These are phyloP conservation scores for Kockiozyma suomiensis DNA, from an alignment of 805 yeast species.

Conservation along the genomic window DNA sequence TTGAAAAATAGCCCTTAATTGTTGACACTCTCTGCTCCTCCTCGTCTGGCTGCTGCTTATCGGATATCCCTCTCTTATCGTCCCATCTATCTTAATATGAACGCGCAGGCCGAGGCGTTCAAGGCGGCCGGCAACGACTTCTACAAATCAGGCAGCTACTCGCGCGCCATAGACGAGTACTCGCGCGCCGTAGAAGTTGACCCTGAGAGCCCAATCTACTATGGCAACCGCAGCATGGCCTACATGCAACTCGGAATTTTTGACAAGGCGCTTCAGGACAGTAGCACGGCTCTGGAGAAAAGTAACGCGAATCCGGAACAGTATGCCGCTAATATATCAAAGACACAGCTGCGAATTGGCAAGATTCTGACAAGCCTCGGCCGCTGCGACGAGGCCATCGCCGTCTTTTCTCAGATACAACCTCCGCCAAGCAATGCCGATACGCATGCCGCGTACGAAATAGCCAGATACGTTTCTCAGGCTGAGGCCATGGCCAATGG, in stretches of 20 bases:
- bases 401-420: slow-evolving; percentile 34
- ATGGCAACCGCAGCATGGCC: slow-evolving; percentile 48
- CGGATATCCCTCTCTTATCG: no score
- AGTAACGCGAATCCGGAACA: slow-evolving; percentile 21
- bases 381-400: slow-evolving; percentile 42
- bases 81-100: no score
- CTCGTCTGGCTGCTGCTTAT: no score
- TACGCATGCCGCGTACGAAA: slow-evolving; percentile 42
- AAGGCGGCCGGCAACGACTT: slow-evolving; percentile 46
- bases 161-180: slow-evolving; percentile 42
- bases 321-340: slow-evolving; percentile 41
- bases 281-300: slow-evolving; percentile 37
- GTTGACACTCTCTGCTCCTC: not conserved
- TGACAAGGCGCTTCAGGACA: slow-evolving; percentile 43
- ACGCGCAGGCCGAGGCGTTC: slow-evolving; percentile 18
- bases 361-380: slow-evolving; percentile 44
- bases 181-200: slow-evolving; percentile 37
- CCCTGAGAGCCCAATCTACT: slow-evolving; percentile 43
- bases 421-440: slow-evolving; percentile 36
- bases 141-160: slow-evolving; percentile 44
- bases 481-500: slow-evolving; percentile 40
- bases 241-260: slow-evolving; percentile 42
- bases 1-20: not conserved
- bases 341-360: slow-evolving; percentile 44
- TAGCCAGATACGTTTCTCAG: slow-evolving; percentile 43